Base-by-base conservation (phyloP, 2,329 filamentous ascomycete genomes). In the Plectosphaerella cucumerina region DNA sequence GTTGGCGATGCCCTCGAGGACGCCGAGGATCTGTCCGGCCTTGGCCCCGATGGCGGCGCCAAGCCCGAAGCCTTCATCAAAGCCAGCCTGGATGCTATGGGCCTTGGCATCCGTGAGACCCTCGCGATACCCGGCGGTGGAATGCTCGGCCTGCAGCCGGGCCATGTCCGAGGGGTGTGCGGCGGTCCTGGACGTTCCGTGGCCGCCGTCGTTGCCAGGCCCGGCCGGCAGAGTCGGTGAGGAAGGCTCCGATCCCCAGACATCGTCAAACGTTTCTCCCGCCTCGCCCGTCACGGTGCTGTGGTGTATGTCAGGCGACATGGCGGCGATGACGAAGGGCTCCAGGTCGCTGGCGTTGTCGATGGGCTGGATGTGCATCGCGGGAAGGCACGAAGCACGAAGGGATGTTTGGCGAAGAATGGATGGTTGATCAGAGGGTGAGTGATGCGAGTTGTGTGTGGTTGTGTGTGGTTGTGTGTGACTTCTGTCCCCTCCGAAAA, bases 121-220 rank as follows among this genome's bases (percentile, higher is more conserved):
- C 61, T 97, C 92, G 53, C 93, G 86, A 70, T 97, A 97, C 18
- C 94, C 94, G 37, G 89, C 85, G 8, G 89, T 97, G 48, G 84
- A 80, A 66, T 96, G 90, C 50, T 88, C 85, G 41, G 82, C 79
- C 60, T 87, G 84, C 15, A 96, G 78, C 21, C 87, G 84, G 18
- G 80, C 83, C 47, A 94, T 80, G 60, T 96, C 91, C 63, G 74
- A 80, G 31, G 72, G 74, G 49, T 81, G 74, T 48, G 59, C 49
- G 50, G 46, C 53, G 4, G 41, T 20, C 15, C 48, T 43, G 11
- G 35, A 21, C 5, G 37, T 6, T 15, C 22, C 37, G 15, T 42
- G 22, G 26, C 26, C 26, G 26, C 12, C 8, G 12, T 11, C 26
- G 26, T 31, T 11, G 26, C 26, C 26, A 31, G 9, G 26, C 6